These are phyloP conservation scores for Berberis vulgaris DNA, from an alignment of 164 flowering plant species.

Conservation along the genomic window DNA sequence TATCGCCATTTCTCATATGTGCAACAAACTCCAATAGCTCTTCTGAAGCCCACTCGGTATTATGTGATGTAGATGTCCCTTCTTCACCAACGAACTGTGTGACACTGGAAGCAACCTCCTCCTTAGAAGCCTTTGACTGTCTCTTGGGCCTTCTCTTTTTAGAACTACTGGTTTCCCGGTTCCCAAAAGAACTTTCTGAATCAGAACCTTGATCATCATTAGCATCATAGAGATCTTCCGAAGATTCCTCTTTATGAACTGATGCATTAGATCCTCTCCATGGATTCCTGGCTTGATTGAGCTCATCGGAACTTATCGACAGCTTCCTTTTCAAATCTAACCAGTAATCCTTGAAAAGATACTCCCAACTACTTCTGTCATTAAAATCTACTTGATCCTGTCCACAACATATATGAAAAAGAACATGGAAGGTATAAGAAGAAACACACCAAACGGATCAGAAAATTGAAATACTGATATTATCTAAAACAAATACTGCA, in stretches of 20 bases:
- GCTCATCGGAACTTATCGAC: constrained; percentile 45
- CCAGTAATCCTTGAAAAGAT: constrained; percentile 92
- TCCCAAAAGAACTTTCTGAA: constrained; percentile 46
- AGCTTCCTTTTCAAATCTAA: constrained; percentile 49
- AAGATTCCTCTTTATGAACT: constrained; percentile 37
- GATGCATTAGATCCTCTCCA: constrained; percentile 48
- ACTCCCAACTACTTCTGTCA: constrained; percentile 91
- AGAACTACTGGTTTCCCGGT: constrained; percentile 30
- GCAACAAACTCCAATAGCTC: constrained; percentile 91
- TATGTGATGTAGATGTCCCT: constrained; percentile 24
- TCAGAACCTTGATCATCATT: constrained; percentile 41
- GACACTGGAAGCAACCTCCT: constrained; percentile 19
- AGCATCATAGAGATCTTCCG: constrained; percentile 39
- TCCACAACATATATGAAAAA: constrained; percentile 14
- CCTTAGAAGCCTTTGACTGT: constrained; percentile 32
- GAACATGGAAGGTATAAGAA: background rate
- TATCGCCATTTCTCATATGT: constrained; percentile 85
- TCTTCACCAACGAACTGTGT: constrained; percentile 7
- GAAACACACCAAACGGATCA: background rate
- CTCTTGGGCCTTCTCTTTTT: constrained; percentile 50
- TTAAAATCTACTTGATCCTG: constrained; percentile 72
- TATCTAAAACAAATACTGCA: too few species aligned
- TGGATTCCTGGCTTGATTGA: constrained; percentile 56
- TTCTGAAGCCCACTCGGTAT: constrained; percentile 73
- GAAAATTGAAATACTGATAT: background rate